Conservation (phyloP, 2,329 filamentous ascomycete species). For the Alternaria gaisen region DNA sequence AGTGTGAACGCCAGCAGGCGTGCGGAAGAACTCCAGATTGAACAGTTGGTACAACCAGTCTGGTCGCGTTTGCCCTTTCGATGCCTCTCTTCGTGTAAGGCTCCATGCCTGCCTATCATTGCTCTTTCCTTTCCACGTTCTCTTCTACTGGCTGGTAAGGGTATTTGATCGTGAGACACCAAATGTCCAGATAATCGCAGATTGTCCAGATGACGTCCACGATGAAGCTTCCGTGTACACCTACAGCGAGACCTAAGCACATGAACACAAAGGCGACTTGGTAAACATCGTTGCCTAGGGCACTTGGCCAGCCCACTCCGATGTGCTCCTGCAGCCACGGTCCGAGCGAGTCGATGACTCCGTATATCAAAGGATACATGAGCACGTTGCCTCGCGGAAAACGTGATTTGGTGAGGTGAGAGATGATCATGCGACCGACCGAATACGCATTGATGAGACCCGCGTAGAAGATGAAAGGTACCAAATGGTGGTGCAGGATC, state of each 20-base stretch:
- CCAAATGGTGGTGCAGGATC: constrained; percentile 82
- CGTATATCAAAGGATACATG: constrained; percentile 77
- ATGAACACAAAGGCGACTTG: constrained; percentile 91
- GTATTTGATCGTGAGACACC: constrained; percentile 98
- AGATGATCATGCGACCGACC: constrained; percentile 94
- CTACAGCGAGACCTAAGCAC: constrained; percentile 83
- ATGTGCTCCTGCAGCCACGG: constrained; percentile 65
- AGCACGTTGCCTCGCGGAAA: constrained; percentile 95
- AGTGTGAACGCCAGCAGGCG: not conserved
- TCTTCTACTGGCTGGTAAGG: constrained; percentile 59
- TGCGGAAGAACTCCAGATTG: not conserved
- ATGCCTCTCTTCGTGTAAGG: not conserved
- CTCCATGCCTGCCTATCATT: constrained; percentile 15
- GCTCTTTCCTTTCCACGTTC: constrained; percentile 37
- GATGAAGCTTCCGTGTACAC: constrained; percentile 97
- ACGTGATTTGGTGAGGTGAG: constrained; percentile 84
- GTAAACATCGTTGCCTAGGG: constrained; percentile 70
- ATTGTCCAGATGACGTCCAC: constrained; percentile 97
- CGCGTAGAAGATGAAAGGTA: constrained; percentile 89
- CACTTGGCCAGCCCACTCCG: constrained; percentile 58
- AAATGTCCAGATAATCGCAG: constrained; percentile 97
- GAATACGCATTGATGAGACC: constrained; percentile 94
- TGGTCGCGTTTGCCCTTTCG: not conserved
- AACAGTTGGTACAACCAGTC: not conserved
- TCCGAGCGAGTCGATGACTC: constrained; percentile 81